These are phyloP conservation scores for Pisolithus tinctorius DNA, from an alignment of 768 basidiomycete species.

Conservation along the genomic window DNA sequence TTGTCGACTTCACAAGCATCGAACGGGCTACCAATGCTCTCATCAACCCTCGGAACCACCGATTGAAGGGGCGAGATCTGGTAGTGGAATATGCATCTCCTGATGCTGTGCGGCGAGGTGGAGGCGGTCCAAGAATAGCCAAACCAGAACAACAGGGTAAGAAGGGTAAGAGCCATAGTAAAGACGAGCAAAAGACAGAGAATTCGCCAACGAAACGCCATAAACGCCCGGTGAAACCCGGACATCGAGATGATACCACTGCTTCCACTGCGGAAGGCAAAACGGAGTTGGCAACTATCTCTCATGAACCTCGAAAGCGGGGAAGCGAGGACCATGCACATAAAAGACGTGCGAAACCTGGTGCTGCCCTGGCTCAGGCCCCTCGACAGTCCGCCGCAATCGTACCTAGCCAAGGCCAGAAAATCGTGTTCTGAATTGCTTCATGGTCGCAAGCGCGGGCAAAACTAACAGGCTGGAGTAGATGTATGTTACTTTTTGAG, in stretches of 20 bases:
- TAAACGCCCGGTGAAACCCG: conserved; percentile 1
- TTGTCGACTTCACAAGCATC: conserved; percentile 80
- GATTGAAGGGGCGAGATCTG: conserved; percentile 75
- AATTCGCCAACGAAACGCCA: conserved; percentile 3
- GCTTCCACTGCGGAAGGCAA: background rate
- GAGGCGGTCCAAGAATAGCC: conserved; percentile 27
- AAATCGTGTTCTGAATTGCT: conserved; percentile 51
- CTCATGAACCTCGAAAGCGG: conserved; percentile 6
- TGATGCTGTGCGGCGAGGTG: conserved; percentile 84
- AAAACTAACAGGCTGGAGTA: background rate
- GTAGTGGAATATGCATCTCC: conserved; percentile 86
- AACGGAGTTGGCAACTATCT: background rate
- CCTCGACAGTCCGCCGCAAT: conserved; percentile 74
- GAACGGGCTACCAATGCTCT: conserved; percentile 80
- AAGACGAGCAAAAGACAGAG: background rate
- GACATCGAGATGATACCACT: conserved; percentile 1
- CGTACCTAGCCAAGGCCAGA: conserved; percentile 56
- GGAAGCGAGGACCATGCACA: conserved; percentile 8
- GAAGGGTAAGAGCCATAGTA: conserved; percentile 6
- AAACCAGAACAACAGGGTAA: conserved; percentile 16
- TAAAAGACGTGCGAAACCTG: conserved; percentile 55
- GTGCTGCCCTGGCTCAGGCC: conserved; percentile 73
- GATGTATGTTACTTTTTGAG: background rate
- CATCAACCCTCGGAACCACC: conserved; percentile 78
- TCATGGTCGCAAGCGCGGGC: background rate